Evolutionary conservation across 2,329 filamentous ascomycete genomes (phyloP), one percentile per base, ranked within the genome.

Genomic region (Penicillium concentricum): DNA sequence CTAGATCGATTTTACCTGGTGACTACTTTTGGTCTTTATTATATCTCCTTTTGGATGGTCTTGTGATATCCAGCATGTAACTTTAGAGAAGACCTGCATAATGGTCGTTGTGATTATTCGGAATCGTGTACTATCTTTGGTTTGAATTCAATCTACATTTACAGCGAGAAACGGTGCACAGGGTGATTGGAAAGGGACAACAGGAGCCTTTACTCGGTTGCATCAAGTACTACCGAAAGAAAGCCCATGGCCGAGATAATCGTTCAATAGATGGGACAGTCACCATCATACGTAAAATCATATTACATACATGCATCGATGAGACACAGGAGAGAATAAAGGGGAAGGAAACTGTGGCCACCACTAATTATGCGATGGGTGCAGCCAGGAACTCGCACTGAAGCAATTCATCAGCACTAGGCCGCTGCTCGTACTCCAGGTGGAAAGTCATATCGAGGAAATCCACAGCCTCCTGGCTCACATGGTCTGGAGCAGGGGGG

Each of bases 401-500:
- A 75, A 96, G 85, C 65, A 99, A 78, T 69, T 97, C 92, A 69
- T 97, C 92, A 13, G 94, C 94, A 67, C 87, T 95, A 4, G 94
- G 94, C 64, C 94, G 83, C 79, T 90, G 88, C 74, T 95, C 91
- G 76, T 96, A 91, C 69, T 99, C 92, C 69, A 97, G 88, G 79
- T 97, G 92, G 78, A 99, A 99, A 0, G 94, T 97, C 78, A 90
- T 87, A 54, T 84, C 83, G 62, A 99, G 78, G 79, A 99, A 99
- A 43, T 83, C 83, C 73, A 88, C 85, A 5, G 92, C 93, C 65
- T 96, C 93, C 35, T 87, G 84, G 67, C 91, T 94, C 13, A 92
- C 91, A 65, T 88, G 85, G 13, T 95, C 91, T 0, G 94, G 94
- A 54, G 96, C 89, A 16, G 91, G 92, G 0, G 94, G 94, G 43